Evolutionary conservation across 176 grass and related monocot genomes (phyloP).

Genomic region (Musa schizocarpa): DNA sequence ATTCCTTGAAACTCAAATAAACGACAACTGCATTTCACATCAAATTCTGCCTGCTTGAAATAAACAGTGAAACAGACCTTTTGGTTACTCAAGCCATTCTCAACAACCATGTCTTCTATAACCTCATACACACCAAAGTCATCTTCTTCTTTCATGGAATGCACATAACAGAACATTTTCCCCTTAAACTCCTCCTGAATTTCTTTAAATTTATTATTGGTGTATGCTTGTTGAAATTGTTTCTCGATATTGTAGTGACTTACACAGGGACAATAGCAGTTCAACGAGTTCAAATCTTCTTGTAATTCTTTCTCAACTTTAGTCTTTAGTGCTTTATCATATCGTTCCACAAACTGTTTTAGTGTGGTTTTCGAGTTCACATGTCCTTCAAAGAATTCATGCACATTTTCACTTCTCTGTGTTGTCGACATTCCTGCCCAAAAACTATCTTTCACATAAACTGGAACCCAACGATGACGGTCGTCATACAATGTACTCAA

Average conservation of each 20-base stretch:
- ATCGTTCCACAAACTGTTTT: conserved; percentile 9
- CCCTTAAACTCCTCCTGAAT: conserved; percentile 6
- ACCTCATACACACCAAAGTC: background rate
- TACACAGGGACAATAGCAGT: background rate
- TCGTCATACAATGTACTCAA: conserved; percentile 11
- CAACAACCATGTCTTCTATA: background rate
- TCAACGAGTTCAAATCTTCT: conserved; percentile 14
- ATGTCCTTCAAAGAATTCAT: conserved; percentile 4
- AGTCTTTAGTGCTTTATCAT: conserved; percentile 7
- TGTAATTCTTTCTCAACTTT: conserved; percentile 17
- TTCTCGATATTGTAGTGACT: conserved; percentile 10
- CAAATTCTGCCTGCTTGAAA: background rate
- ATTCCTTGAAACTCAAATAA: conserved; percentile 15
- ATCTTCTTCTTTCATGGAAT: conserved; percentile 5
- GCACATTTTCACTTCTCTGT: background rate
- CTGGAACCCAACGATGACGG: conserved; percentile 9
- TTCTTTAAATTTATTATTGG: background rate
- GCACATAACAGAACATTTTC: conserved; percentile 8
- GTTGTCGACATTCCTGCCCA: conserved; percentile 23
- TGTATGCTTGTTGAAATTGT: conserved; percentile 14
- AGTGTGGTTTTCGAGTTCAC: background rate
- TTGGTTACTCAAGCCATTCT: background rate
- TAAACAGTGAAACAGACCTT: background rate
- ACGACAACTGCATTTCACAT: conserved; percentile 3
- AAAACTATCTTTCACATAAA: conserved; percentile 23